Base-by-base conservation (phyloP, 2,329 filamentous ascomycete species). In the Neofusicoccum umdonicola region DNA sequence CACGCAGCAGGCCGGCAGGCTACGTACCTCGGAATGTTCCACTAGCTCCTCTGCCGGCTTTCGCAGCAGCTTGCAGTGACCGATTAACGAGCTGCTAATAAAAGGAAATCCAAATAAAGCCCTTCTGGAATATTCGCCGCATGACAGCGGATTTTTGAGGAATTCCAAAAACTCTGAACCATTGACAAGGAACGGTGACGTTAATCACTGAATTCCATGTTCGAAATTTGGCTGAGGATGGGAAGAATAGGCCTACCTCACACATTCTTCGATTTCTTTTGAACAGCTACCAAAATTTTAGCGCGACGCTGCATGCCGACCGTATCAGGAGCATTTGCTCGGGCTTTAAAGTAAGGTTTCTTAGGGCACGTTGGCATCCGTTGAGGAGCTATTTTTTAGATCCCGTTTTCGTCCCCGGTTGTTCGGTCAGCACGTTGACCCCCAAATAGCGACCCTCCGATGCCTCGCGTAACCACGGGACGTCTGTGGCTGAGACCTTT, bases 401-500 rank as follows among this genome's bases (percentile, higher is more conserved):
- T 11, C 27, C 42, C 12, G 27, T 34, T 56, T 47, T 56, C 17
- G 47, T 35, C 27, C 31, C 61, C 15, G 39, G 4, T 37, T 47
- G 35, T 17, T 45, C 62, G n/a, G 52, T 42, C 4, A 48, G 42
- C 7, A 85, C 81, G 65, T 82, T 85, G 0, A 84, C 80, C 4
- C 77, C 78, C 48, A 74, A 72, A 72, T 82, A 84, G 62, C 76
- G 71, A 12, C 73, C 77, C 8, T 60, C 67, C 66, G 71, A 52
- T 0, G 70, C 79, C 69, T 87, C 82, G 35, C 80, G 71, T 9
- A 88, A 66, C 89, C 89, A 92, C 2, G 78, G 72, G 27, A 84
- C 80, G 41, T 84, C 77, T 27, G 89, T 77, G 1, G 80, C 73
- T 1, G 80, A 74, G 1, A 91, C 85, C 63, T 80, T 78, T 41